Evolutionary conservation across 1,284 basidiomycete genomes (phyloP), one percentile per base, ranked within the genome.

Genomic region (Nidula niveotomentosa): DNA sequence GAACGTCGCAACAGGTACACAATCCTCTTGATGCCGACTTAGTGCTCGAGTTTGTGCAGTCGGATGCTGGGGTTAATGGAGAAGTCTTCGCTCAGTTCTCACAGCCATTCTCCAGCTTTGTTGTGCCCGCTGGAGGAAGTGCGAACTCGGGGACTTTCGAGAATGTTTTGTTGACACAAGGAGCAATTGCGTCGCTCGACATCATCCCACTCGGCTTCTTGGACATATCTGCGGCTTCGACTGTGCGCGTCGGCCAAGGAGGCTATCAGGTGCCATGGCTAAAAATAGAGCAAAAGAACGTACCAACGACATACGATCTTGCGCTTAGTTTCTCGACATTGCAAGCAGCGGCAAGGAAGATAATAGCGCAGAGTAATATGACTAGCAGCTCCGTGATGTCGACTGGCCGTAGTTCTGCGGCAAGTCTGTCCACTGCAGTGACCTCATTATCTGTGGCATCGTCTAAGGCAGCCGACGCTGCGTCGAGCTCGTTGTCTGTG

Each of bases 201-300:
- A 86, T 88, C 58, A 79, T 88, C 47, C 76, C 81, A 0, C 64
- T 78, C 6, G 78, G 75, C 8, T 65, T 71, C 48, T 69, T 89
- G 48, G 86, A 88, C 55, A 69, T 88, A 23, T 69, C 68, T 36
- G 69, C 78, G 3, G 80, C 74, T 7, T 67, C 74, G 18, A 86
- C 84, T 2, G 67, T 78, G 35, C 73, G 72, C 65, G 69, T 85
- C 8, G 83, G 77, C 3, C 56, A 66, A 23, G 73, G 73, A 23
- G 84, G 85, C 17, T 86, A 85, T 58, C 65, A 71, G 56, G 64
- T 85, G 46, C 83, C 85, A 9, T 86, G 83, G 83, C 65, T 86
- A 52, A 74, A 83, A 48, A 65, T 85, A 37, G 65, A 69, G 36
- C 82, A 85, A 63, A 63, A 63, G 37, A 58, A 62, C 48, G 83